Base-by-base conservation (phyloP, 164 flowering plant species). In the Buxus sempervirens region DNA sequence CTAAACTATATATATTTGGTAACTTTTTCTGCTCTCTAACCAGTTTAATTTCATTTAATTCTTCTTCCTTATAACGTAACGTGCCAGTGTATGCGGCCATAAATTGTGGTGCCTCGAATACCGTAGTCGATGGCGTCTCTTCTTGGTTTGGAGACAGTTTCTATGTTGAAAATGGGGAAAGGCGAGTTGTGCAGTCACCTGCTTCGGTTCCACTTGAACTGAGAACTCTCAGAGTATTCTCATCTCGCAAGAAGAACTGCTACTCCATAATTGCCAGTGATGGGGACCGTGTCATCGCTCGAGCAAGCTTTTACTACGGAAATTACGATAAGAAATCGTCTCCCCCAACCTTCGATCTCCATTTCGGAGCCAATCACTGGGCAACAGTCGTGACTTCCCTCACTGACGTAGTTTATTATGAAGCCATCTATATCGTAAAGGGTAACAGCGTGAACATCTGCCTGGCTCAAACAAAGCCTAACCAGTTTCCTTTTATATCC, bases 401-500 rank as follows among this genome's bases (percentile, higher is more conserved):
- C 13, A 53, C 41, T 19, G 15, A 2, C 1, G 16, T 25, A 0
- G 49, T 70, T 19, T 58, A 53, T 15, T 23, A 65, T 12, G 85
- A 82, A 72, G 75, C 42, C 0, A 65, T 66, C 9, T 82, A 79
- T 64, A 64, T 62, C 5, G 28, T 62, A 16, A 79, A 75, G 65
- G 64, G 62, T 41, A 55, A 75, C 0, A 38, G 48, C 9, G 5
- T 69, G 0, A 77, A 76, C 26, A 70, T 82, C 0, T 82, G 84
- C 25, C 36, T 81, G 0, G 84, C 81, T 2, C 85, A 78, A 54
- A 81, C 83, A 23, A 7, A 63, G 32, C 64, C 77, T 0, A 60
- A 76, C 45, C 72, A 81, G 63, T 38, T 77, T n/a, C 86, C 88
- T 5, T 81, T 82, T 53, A 78, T 85, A n/a, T 79, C 84, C 0